These are phyloP conservation scores for Fraxinus excelsior DNA, from an alignment of 257 asterid genomes.

Conservation along the genomic window DNA sequence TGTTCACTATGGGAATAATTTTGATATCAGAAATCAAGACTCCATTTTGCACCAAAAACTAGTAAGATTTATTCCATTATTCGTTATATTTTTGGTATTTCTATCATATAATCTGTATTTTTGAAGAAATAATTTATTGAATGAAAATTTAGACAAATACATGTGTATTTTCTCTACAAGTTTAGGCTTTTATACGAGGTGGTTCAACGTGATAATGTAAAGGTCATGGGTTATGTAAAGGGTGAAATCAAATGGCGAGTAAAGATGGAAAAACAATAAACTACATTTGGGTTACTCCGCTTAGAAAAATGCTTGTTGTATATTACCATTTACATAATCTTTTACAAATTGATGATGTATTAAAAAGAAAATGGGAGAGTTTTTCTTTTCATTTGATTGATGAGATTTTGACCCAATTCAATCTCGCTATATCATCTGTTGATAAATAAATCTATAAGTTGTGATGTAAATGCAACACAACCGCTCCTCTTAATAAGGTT, in stretches of 20 bases:
- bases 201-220: background rate
- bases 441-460: too few species aligned
- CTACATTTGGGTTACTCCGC: background rate
- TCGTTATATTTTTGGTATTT: background rate
- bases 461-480: too few species aligned
- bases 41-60: constrained; percentile 23
- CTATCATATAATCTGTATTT: background rate
- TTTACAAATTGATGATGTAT: too few species aligned
- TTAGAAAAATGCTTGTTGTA: too few species aligned
- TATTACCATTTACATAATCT: too few species aligned
- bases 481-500: background rate
- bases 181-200: background rate
- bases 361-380: too few species aligned
- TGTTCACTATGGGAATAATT: constrained; percentile 30
- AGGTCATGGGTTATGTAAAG: background rate
- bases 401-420: too few species aligned
- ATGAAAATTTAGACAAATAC: background rate
- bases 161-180: background rate
- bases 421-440: too few species aligned
- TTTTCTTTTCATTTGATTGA: too few species aligned
- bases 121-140: background rate
- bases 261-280: background rate
- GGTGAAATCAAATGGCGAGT: background rate
- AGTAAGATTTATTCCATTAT: constrained; percentile 24
- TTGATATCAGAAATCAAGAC: constrained; percentile 21